Conservation (phyloP, 805 yeast genomes). For the Diddensiella santjacobensis region DNA sequence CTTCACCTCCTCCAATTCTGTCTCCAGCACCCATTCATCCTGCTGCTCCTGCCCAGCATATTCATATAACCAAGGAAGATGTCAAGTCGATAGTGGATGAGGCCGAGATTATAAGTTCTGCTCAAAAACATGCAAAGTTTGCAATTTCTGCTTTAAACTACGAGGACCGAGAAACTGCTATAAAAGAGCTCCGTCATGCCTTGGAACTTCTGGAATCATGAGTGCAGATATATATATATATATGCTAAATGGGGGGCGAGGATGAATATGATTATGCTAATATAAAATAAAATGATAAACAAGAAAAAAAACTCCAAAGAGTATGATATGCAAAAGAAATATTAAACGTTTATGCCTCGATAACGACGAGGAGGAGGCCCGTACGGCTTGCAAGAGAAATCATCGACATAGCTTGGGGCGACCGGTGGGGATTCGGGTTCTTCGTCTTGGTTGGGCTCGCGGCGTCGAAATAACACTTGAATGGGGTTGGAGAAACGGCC, state of each 20-base stretch:
- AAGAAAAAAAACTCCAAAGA: not conserved
- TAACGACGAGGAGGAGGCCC: slow-evolving; percentile 24
- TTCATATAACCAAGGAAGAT: slow-evolving; percentile 20
- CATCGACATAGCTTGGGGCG: slow-evolving; percentile 17
- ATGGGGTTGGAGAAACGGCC: slow-evolving; percentile 13
- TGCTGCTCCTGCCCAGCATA: slow-evolving; percentile 10
- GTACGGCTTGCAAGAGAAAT: slow-evolving; percentile 22
- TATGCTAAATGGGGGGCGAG: not conserved
- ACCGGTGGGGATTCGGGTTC: slow-evolving; percentile 7
- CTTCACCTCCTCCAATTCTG: slow-evolving; percentile 14
- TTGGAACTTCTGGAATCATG: slow-evolving; percentile 33
- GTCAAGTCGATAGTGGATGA: slow-evolving; percentile 32
- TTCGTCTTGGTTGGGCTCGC: slow-evolving; percentile 11
- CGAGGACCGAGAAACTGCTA: slow-evolving; percentile 65
- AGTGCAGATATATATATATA: no score
- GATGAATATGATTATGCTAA: not conserved
- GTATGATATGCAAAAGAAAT: not conserved
- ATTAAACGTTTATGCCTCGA: slow-evolving; percentile 17
- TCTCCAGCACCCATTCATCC: slow-evolving; percentile 14
- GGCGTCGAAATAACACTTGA: slow-evolving; percentile 10
- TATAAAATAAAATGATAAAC: not conserved
- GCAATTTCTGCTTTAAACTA: slow-evolving; percentile 72
- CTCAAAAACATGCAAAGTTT: slow-evolving; percentile 63
- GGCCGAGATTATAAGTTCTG: slow-evolving; percentile 37
- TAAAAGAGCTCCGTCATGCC: slow-evolving; percentile 49